phyloP scores from a whole-genome alignment of 805 yeast species.

The Candida manassasensis region DNA sequence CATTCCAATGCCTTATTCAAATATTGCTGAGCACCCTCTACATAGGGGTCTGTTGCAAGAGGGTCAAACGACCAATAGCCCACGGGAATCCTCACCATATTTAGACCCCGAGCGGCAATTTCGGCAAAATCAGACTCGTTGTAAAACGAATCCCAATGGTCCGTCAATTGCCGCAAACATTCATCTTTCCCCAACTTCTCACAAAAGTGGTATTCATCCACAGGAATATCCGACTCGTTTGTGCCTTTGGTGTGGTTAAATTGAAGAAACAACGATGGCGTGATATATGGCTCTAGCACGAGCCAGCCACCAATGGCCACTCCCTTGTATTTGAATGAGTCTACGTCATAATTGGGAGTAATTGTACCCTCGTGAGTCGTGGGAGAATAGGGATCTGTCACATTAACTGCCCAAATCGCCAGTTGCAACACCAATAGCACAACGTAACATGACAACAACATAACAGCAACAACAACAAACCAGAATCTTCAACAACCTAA shows the following conservation, averaged over 20 bases:
- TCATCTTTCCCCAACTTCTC: conserved; percentile 43
- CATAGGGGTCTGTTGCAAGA: conserved; percentile 53
- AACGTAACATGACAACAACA: no score
- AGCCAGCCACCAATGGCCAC: conserved; percentile 10
- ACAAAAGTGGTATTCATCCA: conserved; percentile 59
- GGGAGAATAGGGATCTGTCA: neutral
- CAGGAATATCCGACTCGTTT: conserved; percentile 35
- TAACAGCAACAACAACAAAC: no score
- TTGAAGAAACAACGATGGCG: conserved; percentile 54
- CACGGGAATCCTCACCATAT: conserved; percentile 69
- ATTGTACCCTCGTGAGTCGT: neutral
- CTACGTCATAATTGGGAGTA: neutral
- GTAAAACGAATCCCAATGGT: conserved; percentile 58
- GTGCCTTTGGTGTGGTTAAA: conserved; percentile 22
- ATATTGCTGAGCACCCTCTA: conserved; percentile 60
- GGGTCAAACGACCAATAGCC: conserved; percentile 77
- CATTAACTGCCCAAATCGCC: neutral
- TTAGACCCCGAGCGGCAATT: conserved; percentile 52
- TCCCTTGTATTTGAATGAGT: conserved; percentile 8
- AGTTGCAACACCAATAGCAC: neutral
- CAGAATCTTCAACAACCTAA: no score
- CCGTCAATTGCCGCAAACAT: conserved; percentile 38
- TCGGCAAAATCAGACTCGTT: conserved; percentile 53
- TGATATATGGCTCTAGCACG: conserved; percentile 67
- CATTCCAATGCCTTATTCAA: conserved; percentile 63